Percentiles rank a stretch among this genome's conserved stretches.
Conservation (phyloP, 2,329 filamentous ascomycete species). For the Calonectria crousiana region DNA sequence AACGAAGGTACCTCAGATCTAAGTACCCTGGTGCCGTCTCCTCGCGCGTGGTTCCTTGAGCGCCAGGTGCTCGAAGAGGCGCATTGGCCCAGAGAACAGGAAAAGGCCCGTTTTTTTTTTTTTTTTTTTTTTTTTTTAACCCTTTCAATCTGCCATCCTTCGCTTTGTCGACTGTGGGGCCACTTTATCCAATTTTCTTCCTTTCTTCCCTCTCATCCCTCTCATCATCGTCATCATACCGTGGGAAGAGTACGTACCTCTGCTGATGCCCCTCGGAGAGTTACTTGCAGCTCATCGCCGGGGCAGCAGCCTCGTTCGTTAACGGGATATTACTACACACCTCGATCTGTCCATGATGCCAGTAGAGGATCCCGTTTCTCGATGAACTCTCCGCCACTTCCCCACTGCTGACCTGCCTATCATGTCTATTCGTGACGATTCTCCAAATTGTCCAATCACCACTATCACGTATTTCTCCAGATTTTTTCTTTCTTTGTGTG, state of each 20-base stretch:
- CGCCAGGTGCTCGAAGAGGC: not conserved
- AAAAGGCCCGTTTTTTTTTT: conserved; percentile 2
- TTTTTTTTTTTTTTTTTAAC: not conserved
- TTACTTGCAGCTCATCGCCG: conserved; percentile 4
- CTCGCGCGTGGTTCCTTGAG: not conserved
- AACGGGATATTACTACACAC: not conserved
- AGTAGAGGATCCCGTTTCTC: not conserved
- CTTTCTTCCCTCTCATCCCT: not conserved
- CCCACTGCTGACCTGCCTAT: not conserved
- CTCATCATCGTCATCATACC: conserved; percentile 3
- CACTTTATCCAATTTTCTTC: conserved; percentile 1
- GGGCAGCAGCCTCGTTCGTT: not conserved
- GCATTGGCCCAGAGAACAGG: not conserved
- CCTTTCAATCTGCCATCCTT: conserved; percentile 6
- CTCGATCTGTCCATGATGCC: not conserved
- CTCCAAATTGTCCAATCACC: not conserved
- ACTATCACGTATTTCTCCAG: conserved; percentile 1
- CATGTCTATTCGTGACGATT: not conserved
- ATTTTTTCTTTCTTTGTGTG: not conserved
- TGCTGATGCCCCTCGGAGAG: not conserved
- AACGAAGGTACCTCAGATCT: conserved; percentile 12
- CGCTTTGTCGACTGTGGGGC: conserved; percentile 12
- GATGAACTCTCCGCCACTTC: not conserved
- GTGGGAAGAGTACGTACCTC: not conserved
- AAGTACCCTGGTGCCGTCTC: conserved; percentile 10